Base-by-base conservation (phyloP, 306 rosid genomes). In the Bauhinia variegata region DNA sequence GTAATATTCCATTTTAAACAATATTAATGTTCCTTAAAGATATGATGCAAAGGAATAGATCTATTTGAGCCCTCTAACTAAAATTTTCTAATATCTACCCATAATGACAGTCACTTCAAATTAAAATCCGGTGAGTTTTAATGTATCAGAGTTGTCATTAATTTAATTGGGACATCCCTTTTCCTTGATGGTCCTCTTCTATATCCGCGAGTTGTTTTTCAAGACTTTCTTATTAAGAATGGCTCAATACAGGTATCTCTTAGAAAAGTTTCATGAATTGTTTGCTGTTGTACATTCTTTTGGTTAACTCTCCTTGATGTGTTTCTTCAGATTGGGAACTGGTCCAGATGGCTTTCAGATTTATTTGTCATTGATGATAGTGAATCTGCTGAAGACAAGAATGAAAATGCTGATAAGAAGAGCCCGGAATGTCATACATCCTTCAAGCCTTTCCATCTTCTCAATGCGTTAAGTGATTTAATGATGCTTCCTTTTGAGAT, bases 281-380 rank as follows among this genome's bases (percentile, higher is more conserved):
- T 67, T 67, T 73, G 56, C 10, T 8, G 16, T 10, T 46, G 64
- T 38, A 54, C 4, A 4, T 73, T 60, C 67, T 67, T 30, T 69
- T 63, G 73, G 58, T 50, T 67, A 49, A 68, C 63, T 60, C 39
- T 28, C 51, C 56, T 33, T 55, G 59, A 33, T 83, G 74, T 37
- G 46, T 19, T 46, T 39, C 54, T 30, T 51, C 89, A 91, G 97
- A 76, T 91, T 63, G 97, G 97, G 51, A 84, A 80, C 85, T 91
- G 97, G 97, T 86, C 97, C 65, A 80, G 89, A 69, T 86, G 91
- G 92, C 91, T 91, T 57, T 80, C 97, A 49, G 84, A 88, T 83
- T 78, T 88, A 72, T 91, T 88, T 71, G 90, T 82, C 75, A 83
- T 81, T 50, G 97, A 91, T 84, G 96, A 89, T 70, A 70, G 70